phyloP scores from a whole-genome alignment of 78 protist genomes.

The Anaeramoeba ignava region DNA sequence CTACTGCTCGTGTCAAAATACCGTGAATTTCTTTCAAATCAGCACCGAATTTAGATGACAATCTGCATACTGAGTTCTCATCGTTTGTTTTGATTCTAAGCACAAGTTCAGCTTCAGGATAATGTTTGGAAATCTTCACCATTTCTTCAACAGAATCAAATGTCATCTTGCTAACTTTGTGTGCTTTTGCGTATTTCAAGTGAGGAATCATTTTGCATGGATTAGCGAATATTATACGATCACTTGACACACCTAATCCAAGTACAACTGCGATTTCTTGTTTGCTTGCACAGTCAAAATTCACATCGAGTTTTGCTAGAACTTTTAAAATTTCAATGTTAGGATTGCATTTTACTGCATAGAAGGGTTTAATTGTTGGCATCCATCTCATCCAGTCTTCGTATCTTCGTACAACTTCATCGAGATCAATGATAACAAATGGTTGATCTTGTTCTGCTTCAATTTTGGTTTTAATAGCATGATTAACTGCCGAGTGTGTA shows the following conservation, averaged over 20 bases:
- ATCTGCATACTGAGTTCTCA: not conserved
- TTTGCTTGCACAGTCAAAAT: slow-evolving; percentile 7
- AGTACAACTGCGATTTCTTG: slow-evolving; percentile 51
- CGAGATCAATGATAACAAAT: no score
- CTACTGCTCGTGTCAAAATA: not conserved
- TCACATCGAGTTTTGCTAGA: not conserved
- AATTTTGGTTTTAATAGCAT: no score
- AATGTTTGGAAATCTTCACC: not conserved
- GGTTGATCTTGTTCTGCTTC: no score
- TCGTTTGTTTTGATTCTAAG: not conserved
- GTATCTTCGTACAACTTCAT: no score
- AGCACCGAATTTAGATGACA: slow-evolving; percentile 6
- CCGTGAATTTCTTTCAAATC: not conserved
- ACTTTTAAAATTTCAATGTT: not conserved
- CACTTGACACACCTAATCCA: slow-evolving; percentile 39
- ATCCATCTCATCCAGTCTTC: no score
- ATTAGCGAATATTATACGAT: slow-evolving; percentile 72
- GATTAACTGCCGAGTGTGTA: no score
- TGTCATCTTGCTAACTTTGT: slow-evolving; percentile 53
- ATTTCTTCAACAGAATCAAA: slow-evolving; percentile 40
- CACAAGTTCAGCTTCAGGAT: slow-evolving; percentile 1
- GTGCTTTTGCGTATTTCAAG: slow-evolving; percentile 37
- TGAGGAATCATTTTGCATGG: slow-evolving; percentile 69
- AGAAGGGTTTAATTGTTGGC: no score
- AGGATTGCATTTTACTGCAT: slow-evolving; percentile 13